Evolutionary conservation across 2,329 filamentous ascomycete species (phyloP).

Genomic region (Talaromyces marneffei): DNA sequence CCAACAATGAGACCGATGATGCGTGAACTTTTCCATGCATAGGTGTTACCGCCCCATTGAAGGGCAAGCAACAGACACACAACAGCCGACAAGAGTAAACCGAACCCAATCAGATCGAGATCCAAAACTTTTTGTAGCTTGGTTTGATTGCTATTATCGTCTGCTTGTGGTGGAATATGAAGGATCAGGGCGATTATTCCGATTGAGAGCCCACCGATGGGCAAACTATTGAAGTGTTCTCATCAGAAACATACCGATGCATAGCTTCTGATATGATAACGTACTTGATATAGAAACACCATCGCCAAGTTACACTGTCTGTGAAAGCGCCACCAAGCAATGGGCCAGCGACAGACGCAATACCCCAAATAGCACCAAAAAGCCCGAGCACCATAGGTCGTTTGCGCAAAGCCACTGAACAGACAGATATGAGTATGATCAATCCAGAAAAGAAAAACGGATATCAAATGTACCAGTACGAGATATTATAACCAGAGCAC

Average conservation of each 20-base stretch:
- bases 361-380: conserved; percentile 46
- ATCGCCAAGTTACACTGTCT: conserved; percentile 41
- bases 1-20: conserved; percentile 45
- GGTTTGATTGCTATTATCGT: not conserved
- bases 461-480: too few species aligned
- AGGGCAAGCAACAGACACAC: conserved; percentile 43
- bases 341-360: conserved; percentile 46
- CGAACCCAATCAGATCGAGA: conserved; percentile 41
- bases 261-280: not conserved
- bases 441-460: not conserved
- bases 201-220: conserved; percentile 23
- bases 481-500: conserved; percentile 24
- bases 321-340: conserved; percentile 44
- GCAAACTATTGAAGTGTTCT: conserved; percentile 15
- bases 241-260: not conserved
- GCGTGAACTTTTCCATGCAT: conserved; percentile 32
- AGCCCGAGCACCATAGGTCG: conserved; percentile 33
- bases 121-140: conserved; percentile 18
- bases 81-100: conserved; percentile 35
- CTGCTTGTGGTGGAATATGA: not conserved
- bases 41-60: conserved; percentile 41
- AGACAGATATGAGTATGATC: not conserved
- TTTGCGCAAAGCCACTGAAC: conserved; percentile 3
- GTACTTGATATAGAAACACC: conserved; percentile 49
- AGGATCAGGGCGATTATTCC: conserved; percentile 17